phyloP scores from a whole-genome alignment of 2,329 filamentous ascomycete species.

The Paecilomyces formosus region DNA sequence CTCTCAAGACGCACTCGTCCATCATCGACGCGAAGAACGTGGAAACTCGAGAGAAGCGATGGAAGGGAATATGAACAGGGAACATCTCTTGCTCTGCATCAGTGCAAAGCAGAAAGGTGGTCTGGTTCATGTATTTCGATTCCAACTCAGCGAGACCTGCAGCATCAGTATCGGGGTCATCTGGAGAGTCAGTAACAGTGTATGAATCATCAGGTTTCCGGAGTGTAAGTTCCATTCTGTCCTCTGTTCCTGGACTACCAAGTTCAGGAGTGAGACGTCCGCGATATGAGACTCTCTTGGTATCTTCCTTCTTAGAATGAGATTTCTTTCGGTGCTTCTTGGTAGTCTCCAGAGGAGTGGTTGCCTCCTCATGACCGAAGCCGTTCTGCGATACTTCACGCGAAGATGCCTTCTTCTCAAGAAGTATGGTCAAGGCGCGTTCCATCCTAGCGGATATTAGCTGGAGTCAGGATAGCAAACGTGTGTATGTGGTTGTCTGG shows the following conservation, averaged over 20 bases:
- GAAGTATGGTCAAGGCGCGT: slow-evolving; percentile 8
- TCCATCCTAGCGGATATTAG: slow-evolving; percentile 7
- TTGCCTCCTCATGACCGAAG: neutral
- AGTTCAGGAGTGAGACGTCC: neutral
- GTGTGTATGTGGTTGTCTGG: neutral
- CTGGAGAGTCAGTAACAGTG: slow-evolving; percentile 2
- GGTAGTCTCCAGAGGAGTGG: neutral
- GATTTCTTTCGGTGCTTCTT: neutral
- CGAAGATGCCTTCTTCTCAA: slow-evolving; percentile 9
- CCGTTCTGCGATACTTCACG: neutral
- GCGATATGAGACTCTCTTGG: neutral
- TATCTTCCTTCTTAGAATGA: neutral
- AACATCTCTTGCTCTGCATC: slow-evolving; percentile 8
- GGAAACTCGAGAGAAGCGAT: slow-evolving; percentile 6
- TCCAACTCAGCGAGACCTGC: neutral
- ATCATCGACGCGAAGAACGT: slow-evolving; percentile 11
- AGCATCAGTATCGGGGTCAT: neutral
- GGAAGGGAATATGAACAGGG: slow-evolving; percentile 11
- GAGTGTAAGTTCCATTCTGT: neutral
- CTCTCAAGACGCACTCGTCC: slow-evolving; percentile 5
- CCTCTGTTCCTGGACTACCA: neutral
- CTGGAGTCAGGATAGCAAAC: neutral
- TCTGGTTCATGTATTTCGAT: neutral
- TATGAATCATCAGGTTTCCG: neutral
- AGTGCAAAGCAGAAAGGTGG: slow-evolving; percentile 9